Conservation (phyloP, 805 yeast species). For the Pichia heedii region DNA sequence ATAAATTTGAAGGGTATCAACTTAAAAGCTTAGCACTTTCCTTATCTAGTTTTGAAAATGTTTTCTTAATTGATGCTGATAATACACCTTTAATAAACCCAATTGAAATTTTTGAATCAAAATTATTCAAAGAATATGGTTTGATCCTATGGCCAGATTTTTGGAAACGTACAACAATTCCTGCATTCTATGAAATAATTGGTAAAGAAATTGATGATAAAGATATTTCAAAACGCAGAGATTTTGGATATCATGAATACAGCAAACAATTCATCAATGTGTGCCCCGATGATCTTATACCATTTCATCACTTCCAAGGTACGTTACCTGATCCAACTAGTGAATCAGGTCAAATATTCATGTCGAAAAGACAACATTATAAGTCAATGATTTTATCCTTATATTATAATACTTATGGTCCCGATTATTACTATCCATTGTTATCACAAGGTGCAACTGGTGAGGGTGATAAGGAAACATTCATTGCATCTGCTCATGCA, state of each 20-base stretch:
- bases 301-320: constrained; percentile 52
- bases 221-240: constrained; percentile 13
- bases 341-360: constrained; percentile 57
- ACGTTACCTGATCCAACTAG: constrained; percentile 56
- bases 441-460: constrained; percentile 41
- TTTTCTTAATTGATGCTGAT: constrained; percentile 35
- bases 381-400: constrained; percentile 44
- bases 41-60: constrained; percentile 36
- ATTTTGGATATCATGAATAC: constrained; percentile 6
- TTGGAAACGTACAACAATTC: constrained; percentile 59
- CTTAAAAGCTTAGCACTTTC: constrained; percentile 24
- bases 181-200: constrained; percentile 45
- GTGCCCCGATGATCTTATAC: constrained; percentile 27
- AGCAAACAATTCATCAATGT: constrained; percentile 39
- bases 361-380: constrained; percentile 47
- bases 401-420: constrained; percentile 55
- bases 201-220: constrained; percentile 23
- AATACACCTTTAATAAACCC: constrained; percentile 32
- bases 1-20: constrained; percentile 21
- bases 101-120: constrained; percentile 21
- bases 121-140: constrained; percentile 41
- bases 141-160: constrained; percentile 63
- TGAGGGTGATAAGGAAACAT: constrained; percentile 54
- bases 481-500: constrained; percentile 48
- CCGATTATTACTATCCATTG: constrained; percentile 45